These are phyloP conservation scores for Hypomontagnella monticulosa DNA, from an alignment of 495 filamentous ascomycete species.

Conservation along the genomic window DNA sequence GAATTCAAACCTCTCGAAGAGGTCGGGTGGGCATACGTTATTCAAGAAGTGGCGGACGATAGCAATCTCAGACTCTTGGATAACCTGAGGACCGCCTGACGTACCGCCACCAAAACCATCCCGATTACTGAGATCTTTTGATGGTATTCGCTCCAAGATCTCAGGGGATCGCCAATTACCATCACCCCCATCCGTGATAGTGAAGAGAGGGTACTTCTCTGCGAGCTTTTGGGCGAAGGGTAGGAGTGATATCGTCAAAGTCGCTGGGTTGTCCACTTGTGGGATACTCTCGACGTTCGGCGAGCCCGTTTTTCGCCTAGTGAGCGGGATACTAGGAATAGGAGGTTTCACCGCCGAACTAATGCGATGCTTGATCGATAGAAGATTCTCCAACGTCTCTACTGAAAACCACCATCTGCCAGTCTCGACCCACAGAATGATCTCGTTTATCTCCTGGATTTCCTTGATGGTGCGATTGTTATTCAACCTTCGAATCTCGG, in stretches of 20 bases:
- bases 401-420: conserved; percentile 44
- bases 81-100: conserved; percentile 31
- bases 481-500: conserved; percentile 50
- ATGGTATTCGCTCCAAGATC: conserved; percentile 33
- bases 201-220: conserved; percentile 51
- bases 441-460: conserved; percentile 53
- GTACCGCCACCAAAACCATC: conserved; percentile 2
- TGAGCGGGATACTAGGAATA: conserved; percentile 4
- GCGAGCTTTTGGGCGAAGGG: conserved; percentile 49
- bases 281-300: conserved; percentile 7
- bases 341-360: background rate
- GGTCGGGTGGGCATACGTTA: conserved; percentile 47
- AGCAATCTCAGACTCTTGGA: conserved; percentile 50
- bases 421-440: conserved; percentile 51
- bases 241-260: conserved; percentile 45
- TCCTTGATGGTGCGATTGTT: conserved; percentile 49
- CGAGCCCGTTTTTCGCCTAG: conserved; percentile 29
- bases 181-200: conserved; percentile 41
- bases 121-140: conserved; percentile 10
- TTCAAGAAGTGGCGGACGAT: conserved; percentile 51
- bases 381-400: conserved; percentile 37
- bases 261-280: conserved; percentile 13
- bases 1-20: conserved; percentile 50
- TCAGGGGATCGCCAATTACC: conserved; percentile 43
- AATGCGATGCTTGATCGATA: conserved; percentile 40